Percentiles rank a stretch among this genome's conserved stretches.
These are phyloP conservation scores for Nicotiana otophora DNA, from an alignment of 257 asterid species.

Conservation along the genomic window DNA sequence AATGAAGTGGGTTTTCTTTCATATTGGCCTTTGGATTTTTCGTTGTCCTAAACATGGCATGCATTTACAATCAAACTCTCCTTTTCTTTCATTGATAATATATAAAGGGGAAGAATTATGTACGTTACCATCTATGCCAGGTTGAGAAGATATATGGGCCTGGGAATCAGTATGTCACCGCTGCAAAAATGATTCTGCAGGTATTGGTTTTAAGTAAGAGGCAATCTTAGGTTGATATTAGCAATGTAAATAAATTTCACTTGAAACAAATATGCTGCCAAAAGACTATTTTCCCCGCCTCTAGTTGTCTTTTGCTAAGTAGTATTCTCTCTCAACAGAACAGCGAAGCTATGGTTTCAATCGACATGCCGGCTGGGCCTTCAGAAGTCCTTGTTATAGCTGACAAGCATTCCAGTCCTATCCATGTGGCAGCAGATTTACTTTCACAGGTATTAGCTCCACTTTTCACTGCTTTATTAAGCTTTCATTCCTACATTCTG, in stretches of 20 bases:
- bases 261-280: background rate
- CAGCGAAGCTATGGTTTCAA: constrained; percentile 95
- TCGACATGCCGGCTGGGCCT: constrained; percentile 99
- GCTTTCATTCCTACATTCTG: background rate
- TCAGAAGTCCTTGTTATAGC: constrained; percentile 99
- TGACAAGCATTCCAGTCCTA: constrained; percentile 80
- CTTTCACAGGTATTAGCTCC: constrained; percentile 71
- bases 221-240: background rate
- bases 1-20: background rate
- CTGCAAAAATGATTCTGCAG: constrained; percentile 98
- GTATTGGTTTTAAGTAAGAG: constrained; percentile 25
- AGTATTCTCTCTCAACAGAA: constrained; percentile 47
- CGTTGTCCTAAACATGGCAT: background rate
- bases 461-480: constrained; percentile 8
- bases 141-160: constrained; percentile 96
- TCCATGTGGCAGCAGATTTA: constrained; percentile 91
- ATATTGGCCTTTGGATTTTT: background rate
- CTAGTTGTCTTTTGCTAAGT: background rate
- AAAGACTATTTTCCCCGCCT: constrained; percentile 14
- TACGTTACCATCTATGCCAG: constrained; percentile 32
- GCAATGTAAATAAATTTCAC: background rate
- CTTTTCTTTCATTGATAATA: constrained; percentile 6
- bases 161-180: constrained; percentile 97
- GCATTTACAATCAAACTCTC: background rate
- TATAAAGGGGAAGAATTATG: constrained; percentile 5